Conservation (phyloP, 257 asterid genomes). For the Nicotiana paniculata region DNA sequence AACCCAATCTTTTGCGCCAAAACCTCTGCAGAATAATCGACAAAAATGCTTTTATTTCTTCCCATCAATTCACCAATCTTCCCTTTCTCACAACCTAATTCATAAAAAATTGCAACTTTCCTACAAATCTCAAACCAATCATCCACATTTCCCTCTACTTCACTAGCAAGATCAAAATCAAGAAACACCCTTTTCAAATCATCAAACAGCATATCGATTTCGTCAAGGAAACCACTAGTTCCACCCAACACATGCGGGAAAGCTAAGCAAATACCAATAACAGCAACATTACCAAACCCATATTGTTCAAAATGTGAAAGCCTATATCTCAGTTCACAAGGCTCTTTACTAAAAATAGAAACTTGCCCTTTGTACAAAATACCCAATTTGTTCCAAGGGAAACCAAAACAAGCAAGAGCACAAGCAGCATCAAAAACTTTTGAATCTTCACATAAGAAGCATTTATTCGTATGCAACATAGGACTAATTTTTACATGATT, state of each 20-base stretch:
- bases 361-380: slow-evolving; percentile 30
- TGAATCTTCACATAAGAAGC: slow-evolving; percentile 44
- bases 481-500: slow-evolving; percentile 10
- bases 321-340: slow-evolving; percentile 17
- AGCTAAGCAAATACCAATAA: slow-evolving; percentile 51
- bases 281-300: slow-evolving; percentile 31
- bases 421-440: slow-evolving; percentile 37
- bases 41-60: slow-evolving; percentile 32
- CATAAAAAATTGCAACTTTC: slow-evolving; percentile 42
- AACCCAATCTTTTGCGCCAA: slow-evolving; percentile 41
- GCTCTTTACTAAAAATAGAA: slow-evolving; percentile 20
- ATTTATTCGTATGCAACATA: slow-evolving; percentile 18
- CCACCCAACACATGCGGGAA: slow-evolving; percentile 38
- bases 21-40: slow-evolving; percentile 39
- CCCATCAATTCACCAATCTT: slow-evolving; percentile 48
- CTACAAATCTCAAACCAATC: slow-evolving; percentile 40
- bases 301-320: slow-evolving; percentile 26
- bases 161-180: slow-evolving; percentile 34
- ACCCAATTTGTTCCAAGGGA: slow-evolving; percentile 57
- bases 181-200: slow-evolving; percentile 44
- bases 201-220: slow-evolving; percentile 35
- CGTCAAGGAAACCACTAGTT: not conserved
- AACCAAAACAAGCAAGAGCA: slow-evolving; percentile 47
- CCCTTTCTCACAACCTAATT: slow-evolving; percentile 54
- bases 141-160: slow-evolving; percentile 42